A percentile compares a stretch with the other conserved stretches of the same genome.
phyloP scores from a whole-genome alignment of 257 asterid species.

The Scutellaria barbata region DNA sequence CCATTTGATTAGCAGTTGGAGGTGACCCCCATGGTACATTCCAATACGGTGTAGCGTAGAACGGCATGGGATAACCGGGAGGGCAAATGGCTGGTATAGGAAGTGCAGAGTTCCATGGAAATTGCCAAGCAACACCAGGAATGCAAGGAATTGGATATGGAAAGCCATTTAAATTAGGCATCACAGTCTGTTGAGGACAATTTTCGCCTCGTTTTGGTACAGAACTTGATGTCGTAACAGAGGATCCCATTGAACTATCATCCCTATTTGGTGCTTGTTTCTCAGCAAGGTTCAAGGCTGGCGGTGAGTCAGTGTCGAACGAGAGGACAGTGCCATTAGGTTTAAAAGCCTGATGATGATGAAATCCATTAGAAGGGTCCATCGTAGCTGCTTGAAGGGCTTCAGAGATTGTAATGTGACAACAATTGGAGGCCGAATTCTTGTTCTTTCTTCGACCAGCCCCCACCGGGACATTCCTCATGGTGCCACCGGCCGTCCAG shows the following conservation, averaged over 20 bases:
- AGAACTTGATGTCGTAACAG: constrained; percentile 42
- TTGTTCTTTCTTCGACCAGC: constrained; percentile 89
- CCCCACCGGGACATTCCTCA: constrained; percentile 94
- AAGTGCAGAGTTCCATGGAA: constrained; percentile 54
- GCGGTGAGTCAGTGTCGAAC: constrained; percentile 58
- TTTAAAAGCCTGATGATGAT: constrained; percentile 46
- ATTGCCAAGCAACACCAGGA: constrained; percentile 71
- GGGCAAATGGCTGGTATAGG: constrained; percentile 63
- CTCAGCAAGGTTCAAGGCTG: constrained; percentile 53
- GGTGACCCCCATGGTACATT: constrained; percentile 59
- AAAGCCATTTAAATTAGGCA: constrained; percentile 49
- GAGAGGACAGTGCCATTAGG: constrained; percentile 71
- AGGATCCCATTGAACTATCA: constrained; percentile 52
- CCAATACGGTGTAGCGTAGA: constrained; percentile 73
- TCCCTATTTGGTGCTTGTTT: constrained; percentile 45
- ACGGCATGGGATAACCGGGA: constrained; percentile 58
- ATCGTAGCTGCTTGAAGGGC: constrained; percentile 54
- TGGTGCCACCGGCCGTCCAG: constrained; percentile 96
- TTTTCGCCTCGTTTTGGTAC: constrained; percentile 37
- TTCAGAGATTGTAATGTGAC: constrained; percentile 63
- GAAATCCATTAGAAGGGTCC: constrained; percentile 50
- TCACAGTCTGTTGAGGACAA: constrained; percentile 40
- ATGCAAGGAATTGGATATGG: constrained; percentile 63
- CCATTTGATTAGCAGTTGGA: too few relatives aligned
- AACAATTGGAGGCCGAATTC: constrained; percentile 59